A percentile compares a stretch with the other conserved stretches of the same genome.
These are phyloP conservation scores for Penicillium oxalicum DNA, from an alignment of 2,329 filamentous ascomycete species.

Conservation along the genomic window DNA sequence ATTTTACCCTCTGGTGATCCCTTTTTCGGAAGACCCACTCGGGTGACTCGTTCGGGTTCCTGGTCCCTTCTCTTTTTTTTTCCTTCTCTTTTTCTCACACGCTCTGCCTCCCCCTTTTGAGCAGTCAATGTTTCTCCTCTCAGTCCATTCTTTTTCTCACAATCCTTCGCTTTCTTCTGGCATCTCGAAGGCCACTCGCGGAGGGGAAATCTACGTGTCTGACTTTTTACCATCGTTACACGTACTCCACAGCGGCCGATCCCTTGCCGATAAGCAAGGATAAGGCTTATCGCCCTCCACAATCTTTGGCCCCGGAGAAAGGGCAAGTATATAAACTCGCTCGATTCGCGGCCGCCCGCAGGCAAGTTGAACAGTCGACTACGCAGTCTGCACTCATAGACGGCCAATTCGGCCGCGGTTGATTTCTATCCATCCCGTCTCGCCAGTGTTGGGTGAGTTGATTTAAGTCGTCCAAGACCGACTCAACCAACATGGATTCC, in stretches of 20 bases:
- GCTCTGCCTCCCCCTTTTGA: too few species aligned
- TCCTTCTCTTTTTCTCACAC: slow-evolving; percentile 10
- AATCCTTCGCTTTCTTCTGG: slow-evolving; percentile 2
- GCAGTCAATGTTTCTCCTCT: too few species aligned
- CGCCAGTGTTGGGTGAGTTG: too few species aligned
- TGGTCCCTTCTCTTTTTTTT: slow-evolving; percentile 1
- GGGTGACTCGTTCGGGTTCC: slow-evolving; percentile 3
- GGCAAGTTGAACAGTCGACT: background rate
- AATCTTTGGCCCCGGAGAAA: background rate
- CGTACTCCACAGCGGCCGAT: background rate
- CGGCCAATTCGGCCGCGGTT: background rate
- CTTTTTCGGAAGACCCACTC: background rate
- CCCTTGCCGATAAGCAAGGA: slow-evolving; percentile 3
- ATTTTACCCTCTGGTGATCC: background rate
- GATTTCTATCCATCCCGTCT: background rate
- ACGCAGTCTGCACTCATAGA: background rate
- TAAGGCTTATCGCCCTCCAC: slow-evolving; percentile 14
- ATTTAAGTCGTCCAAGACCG: too few species aligned
- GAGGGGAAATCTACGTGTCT: too few species aligned
- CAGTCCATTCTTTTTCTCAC: too few species aligned
- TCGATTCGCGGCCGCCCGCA: too few species aligned
- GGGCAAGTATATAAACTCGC: background rate
- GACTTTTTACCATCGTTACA: too few species aligned
- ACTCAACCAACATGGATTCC: slow-evolving; percentile 6
- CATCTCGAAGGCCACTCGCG: slow-evolving; percentile 4